Conservation (phyloP, 2,329 filamentous ascomycete genomes). For the Myrmaecium sp. region DNA sequence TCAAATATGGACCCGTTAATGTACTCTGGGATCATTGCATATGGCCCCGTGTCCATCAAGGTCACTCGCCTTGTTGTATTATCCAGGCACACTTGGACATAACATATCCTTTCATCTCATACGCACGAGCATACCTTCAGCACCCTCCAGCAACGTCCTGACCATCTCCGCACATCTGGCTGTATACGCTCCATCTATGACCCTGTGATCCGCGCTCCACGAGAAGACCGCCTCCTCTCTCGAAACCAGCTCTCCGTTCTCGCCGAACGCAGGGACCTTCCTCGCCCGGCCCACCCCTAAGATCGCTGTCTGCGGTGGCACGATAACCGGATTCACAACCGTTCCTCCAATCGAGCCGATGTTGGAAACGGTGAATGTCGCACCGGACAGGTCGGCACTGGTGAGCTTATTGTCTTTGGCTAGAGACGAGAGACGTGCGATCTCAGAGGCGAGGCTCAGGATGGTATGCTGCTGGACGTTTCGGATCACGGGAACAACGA, state of each 20-base stretch:
- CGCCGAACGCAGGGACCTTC: conserved; percentile 60
- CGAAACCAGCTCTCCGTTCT: conserved; percentile 42
- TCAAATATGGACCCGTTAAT: conserved; percentile 16
- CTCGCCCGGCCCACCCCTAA: conserved; percentile 72
- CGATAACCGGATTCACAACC: conserved; percentile 80
- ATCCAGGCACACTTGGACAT: background rate
- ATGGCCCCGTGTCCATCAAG: conserved; percentile 21
- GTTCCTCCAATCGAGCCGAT: conserved; percentile 91
- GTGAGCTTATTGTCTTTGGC: conserved; percentile 61
- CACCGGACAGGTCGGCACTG: conserved; percentile 59
- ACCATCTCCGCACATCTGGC: conserved; percentile 77
- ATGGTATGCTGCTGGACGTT: conserved; percentile 67
- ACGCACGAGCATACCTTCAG: conserved; percentile 73
- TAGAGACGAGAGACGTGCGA: conserved; percentile 54
- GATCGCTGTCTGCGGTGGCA: conserved; percentile 81
- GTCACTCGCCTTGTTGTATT: conserved; percentile 9
- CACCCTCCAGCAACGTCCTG: conserved; percentile 60
- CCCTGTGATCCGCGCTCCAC: conserved; percentile 90
- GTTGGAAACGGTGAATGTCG: conserved; percentile 91
- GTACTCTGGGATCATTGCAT: conserved; percentile 19
- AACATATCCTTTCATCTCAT: conserved; percentile 36
- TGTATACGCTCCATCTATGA: conserved; percentile 89
- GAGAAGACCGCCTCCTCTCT: conserved; percentile 79
- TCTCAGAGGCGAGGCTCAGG: conserved; percentile 58
- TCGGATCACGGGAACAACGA: conserved; percentile 82